phyloP scores from a whole-genome alignment of 2,329 filamentous ascomycete genomes.

The Diaporthe velutina region DNA sequence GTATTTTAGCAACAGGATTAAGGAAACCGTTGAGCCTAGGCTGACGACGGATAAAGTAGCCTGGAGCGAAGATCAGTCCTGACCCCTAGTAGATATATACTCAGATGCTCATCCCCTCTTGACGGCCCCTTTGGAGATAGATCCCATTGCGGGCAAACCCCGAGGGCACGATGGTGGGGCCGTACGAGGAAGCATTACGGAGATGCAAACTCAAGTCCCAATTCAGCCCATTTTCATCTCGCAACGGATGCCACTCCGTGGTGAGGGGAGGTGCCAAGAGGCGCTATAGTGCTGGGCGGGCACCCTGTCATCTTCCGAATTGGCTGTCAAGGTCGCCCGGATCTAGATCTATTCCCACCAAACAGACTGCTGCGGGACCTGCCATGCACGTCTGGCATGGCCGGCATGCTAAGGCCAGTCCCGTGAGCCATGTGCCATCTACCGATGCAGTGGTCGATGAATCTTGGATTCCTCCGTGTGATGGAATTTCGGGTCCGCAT shows the following conservation, averaged over 20 bases:
- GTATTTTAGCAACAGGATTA: background rate
- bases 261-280: background rate
- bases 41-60: background rate
- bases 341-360: constrained; percentile 9
- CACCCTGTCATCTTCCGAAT: constrained; percentile 11
- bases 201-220: background rate
- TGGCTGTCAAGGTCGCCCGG: background rate
- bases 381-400: constrained; percentile 5
- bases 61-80: background rate
- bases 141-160: background rate
- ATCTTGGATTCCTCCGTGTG: background rate
- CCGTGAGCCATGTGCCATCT: background rate
- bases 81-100: background rate
- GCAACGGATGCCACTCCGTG: background rate
- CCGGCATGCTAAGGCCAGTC: background rate
- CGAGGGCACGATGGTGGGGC: background rate
- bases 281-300: constrained; percentile 7
- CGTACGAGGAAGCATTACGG: background rate
- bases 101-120: background rate
- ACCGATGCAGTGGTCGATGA: background rate
- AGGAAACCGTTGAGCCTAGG: background rate
- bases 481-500: background rate
- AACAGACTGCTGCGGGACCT: constrained; percentile 14
- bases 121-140: no score
- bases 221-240: background rate